Percentiles rank a stretch among this genome's conserved stretches.
phyloP scores from a whole-genome alignment of 2,329 filamentous ascomycete genomes.

The Aureobasidium pullulans region DNA sequence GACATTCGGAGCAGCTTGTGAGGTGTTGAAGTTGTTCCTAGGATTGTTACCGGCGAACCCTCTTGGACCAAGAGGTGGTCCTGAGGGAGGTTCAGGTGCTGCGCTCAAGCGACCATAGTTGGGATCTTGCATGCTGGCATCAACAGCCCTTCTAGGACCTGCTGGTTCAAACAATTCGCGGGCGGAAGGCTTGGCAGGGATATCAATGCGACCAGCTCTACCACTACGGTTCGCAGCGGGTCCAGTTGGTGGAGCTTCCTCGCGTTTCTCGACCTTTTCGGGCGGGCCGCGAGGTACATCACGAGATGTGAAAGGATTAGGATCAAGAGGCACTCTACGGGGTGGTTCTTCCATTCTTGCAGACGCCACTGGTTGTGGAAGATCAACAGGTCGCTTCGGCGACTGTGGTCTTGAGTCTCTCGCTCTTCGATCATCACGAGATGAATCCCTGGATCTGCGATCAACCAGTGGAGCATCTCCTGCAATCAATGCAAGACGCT shows the following conservation, averaged over 20 bases:
- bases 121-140: slow-evolving; percentile 39
- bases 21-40: slow-evolving; percentile 32
- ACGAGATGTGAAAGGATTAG: slow-evolving; percentile 15
- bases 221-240: slow-evolving; percentile 38
- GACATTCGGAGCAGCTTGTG: slow-evolving; percentile 20
- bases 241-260: slow-evolving; percentile 43
- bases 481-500: slow-evolving; percentile 36
- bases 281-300: slow-evolving; percentile 23
- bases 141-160: slow-evolving; percentile 24
- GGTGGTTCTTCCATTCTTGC: slow-evolving; percentile 30
- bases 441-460: slow-evolving; percentile 14
- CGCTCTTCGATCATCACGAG: slow-evolving; percentile 21
- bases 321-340: slow-evolving; percentile 20
- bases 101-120: slow-evolving; percentile 44
- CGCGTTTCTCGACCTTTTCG: slow-evolving; percentile 25
- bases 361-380: slow-evolving; percentile 29
- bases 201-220: slow-evolving; percentile 21
- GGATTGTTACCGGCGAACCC: slow-evolving; percentile 32
- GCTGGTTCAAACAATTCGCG: slow-evolving; percentile 25
- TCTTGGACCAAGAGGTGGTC: slow-evolving; percentile 50
- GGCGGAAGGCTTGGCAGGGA: slow-evolving; percentile 27
- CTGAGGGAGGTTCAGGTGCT: slow-evolving; percentile 45
- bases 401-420: slow-evolving; percentile 18
- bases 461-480: slow-evolving; percentile 21
- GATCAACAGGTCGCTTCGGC: slow-evolving; percentile 26